These are phyloP conservation scores for Magnaporthiopsis poae DNA, from an alignment of 2,329 filamentous ascomycete species.

Conservation along the genomic window DNA sequence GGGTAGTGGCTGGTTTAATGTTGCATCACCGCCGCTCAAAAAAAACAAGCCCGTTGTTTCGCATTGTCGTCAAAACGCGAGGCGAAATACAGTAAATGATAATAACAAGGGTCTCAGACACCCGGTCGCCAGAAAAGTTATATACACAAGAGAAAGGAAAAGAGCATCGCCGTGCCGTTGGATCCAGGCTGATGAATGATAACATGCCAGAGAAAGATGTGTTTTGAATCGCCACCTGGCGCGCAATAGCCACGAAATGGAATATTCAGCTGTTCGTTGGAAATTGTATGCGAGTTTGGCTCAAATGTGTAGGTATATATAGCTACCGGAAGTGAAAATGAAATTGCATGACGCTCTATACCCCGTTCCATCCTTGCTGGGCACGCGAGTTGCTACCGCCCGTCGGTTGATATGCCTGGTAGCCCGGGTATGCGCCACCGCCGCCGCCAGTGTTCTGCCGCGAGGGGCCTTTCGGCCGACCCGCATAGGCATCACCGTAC, in stretches of 20 bases:
- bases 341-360: not conserved
- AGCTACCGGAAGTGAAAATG: not conserved
- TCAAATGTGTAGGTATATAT: not conserved
- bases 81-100: not conserved
- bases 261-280: not conserved
- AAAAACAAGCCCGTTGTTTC: not conserved
- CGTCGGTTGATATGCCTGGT: constrained; percentile 23
- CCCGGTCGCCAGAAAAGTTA: not conserved
- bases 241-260: not conserved
- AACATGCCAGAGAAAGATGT: not conserved
- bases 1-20: not conserved
- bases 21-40: not conserved
- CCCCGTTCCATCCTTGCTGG: constrained; percentile 2
- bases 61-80: not conserved
- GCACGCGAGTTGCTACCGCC: not conserved
- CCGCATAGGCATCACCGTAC: constrained; percentile 7
- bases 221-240: not conserved
- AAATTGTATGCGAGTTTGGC: not conserved
- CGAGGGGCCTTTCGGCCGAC: constrained; percentile 12
- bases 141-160: not conserved
- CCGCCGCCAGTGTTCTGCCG: constrained; percentile 10
- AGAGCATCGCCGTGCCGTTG: not conserved
- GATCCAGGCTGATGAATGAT: not conserved
- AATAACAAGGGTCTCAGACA: not conserved
- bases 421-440: constrained; percentile 12